Evolutionary conservation across 257 asterid species (phyloP), one percentile per base, ranked within the genome.

Genomic region (Agastache rugosa): DNA sequence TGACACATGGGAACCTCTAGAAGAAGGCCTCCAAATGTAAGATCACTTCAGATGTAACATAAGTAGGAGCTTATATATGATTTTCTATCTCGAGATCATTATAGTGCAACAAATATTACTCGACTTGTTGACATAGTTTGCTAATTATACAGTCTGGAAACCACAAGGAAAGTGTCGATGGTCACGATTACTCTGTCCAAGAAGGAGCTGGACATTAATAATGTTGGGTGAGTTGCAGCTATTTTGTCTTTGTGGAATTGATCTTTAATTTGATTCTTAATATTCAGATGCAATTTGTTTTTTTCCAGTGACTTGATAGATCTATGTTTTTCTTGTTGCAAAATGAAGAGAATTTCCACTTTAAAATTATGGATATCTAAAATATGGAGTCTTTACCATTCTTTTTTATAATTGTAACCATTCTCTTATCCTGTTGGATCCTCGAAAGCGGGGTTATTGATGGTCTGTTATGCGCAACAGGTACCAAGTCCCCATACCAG

Each of bases 1-100:
- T 39, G 98, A 94, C 83, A 94, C 95, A 44, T 94, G 97, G 97
- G 98, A 94, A 83, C 98, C 98, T 63, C 83, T 94, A 34, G 98
- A 94, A 85, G 98, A 94, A 85, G 98, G 97, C 77, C 96, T 94
- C 75, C 98, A 91, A 63, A 93, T 74, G 97, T 94, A 90, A 86
- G 91, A 29, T 63, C 67, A 50, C 72, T 75, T 54, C 75, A 44
- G 17, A 58, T 61, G 59, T 42, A 14, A 59, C 71, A 48, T 55
- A 35, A 69, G 37, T 17, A 48, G 31, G 66, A 62, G 39, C 12
- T 63, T 8, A 64, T 6, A 48, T 37, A 62, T 48, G 51, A 48
- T 45, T 71, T 75, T 29, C 27, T 31, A 42, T 69, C 23, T 56
- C 54, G 5, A 45, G 14, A 25, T 65, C 45, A 31, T 67, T 39